Base-by-base conservation (phyloP, 306 rosid species). In the Albizia julibrissin region DNA sequence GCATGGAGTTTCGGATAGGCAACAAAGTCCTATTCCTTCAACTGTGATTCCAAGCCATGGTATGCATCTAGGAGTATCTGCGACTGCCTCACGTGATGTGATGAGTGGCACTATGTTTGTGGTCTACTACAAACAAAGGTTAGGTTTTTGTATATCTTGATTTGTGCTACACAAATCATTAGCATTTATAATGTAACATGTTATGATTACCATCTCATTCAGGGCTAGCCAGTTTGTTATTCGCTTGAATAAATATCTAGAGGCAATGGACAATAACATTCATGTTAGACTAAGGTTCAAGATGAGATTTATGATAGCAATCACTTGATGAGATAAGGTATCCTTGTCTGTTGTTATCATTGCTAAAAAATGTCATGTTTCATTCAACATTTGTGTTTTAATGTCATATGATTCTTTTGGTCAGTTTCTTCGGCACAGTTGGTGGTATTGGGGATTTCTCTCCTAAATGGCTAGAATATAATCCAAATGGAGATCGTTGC, bases 31-130 rank as follows among this genome's bases (percentile, higher is more conserved):
- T 29, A 29, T 29, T 29, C 31, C 31, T 29, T 29, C 31, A 29
- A 1, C 1, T 11, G 95, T 92, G 83, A 92, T 92, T 78, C 90
- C 97, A 11, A 90, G 94, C 88, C 95, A 91, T 66, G 91, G 92
- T 73, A 94, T 94, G 98, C 97, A 87, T 80, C 92, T 92, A 68
- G 94, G 97, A 72, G 97, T 94, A 74, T 94, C 92, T 80, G 98
- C 94, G 65, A 92, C 97, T 72, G 95, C 95, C 52, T 86, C 92
- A 56, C 95, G 91, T 87, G 98, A 65, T 37, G 83, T 92, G 66
- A 42, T 64, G 77, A 91, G 92, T 22, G 77, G 73, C 43, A 88
- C 91, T 13, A 81, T 88, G 84, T 92, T 94, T 75, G 84, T 91
- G 26, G 97, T 92, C n/a, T 92, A 88, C 83, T 92, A 89, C 81